Conservation (phyloP, 306 rosid genomes). For the Prinsepia uniflora region DNA sequence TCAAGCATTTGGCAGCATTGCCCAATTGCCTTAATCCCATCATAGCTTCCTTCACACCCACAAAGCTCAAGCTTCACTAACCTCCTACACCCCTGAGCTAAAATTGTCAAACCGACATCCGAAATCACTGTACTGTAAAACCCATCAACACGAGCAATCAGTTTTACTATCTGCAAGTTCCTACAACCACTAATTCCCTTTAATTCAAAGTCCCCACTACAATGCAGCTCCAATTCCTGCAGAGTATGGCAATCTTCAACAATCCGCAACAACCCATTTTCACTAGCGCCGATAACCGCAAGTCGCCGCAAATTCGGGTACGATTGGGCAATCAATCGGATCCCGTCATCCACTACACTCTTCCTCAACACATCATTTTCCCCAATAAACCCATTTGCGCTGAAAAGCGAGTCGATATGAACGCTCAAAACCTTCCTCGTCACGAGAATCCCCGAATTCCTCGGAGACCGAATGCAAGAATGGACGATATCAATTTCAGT, state of each 20-base stretch:
- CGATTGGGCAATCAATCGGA: conserved; percentile 42
- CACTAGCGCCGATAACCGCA: conserved; percentile 60
- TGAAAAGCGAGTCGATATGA: conserved; percentile 47
- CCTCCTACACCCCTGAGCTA: conserved; percentile 83
- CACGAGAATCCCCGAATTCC: conserved; percentile 51
- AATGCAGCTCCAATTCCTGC: conserved; percentile 80
- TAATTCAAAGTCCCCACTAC: conserved; percentile 43
- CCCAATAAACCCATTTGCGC: conserved; percentile 40
- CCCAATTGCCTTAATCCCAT: conserved; percentile 87
- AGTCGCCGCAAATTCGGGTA: conserved; percentile 59
- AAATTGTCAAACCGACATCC: conserved; percentile 76
- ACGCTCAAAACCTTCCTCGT: conserved; percentile 44
- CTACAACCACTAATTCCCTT: conserved; percentile 49
- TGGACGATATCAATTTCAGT: conserved; percentile 57
- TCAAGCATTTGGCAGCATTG: conserved; percentile 85
- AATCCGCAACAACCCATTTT: conserved; percentile 52
- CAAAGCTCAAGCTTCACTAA: conserved; percentile 74
- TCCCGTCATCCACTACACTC: conserved; percentile 58
- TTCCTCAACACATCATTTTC: conserved; percentile 46
- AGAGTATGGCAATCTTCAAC: conserved; percentile 71
- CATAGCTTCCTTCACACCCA: conserved; percentile 89
- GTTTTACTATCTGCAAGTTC: conserved; percentile 65
- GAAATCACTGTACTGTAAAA: conserved; percentile 55
- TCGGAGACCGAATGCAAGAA: conserved; percentile 38
- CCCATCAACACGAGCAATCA: conserved; percentile 48